These are phyloP conservation scores for Mollisia scopiformis DNA, from an alignment of 2,329 filamentous ascomycete species.

Conservation along the genomic window DNA sequence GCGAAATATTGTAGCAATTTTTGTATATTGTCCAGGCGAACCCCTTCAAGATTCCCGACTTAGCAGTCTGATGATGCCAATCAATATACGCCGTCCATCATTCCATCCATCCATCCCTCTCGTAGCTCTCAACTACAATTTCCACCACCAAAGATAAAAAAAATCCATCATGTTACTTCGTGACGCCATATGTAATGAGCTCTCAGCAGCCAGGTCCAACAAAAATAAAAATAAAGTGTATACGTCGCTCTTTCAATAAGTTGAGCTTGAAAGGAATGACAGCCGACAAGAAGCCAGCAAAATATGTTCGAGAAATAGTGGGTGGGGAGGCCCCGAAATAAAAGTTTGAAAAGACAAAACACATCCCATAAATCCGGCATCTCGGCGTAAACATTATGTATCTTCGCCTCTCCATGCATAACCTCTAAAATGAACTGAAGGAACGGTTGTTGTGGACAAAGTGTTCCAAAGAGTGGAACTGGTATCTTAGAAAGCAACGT, in stretches of 20 bases:
- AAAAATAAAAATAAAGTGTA: no score
- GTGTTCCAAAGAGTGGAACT: conserved; percentile 30
- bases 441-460: conserved; percentile 15
- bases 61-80: background rate
- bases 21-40: background rate
- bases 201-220: no score
- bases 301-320: conserved; percentile 13
- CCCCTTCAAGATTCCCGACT: background rate
- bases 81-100: background rate
- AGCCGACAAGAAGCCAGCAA: conserved; percentile 8
- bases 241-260: conserved; percentile 14
- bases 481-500: conserved; percentile 32
- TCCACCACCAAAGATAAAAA: no score
- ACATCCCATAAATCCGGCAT: conserved; percentile 7
- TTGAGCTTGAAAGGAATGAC: conserved; percentile 19
- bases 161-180: conserved; percentile 22
- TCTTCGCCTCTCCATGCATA: conserved; percentile 14
- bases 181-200: conserved; percentile 15
- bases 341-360: conserved; percentile 6
- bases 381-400: conserved; percentile 8
- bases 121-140: background rate
- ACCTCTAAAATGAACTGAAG: conserved; percentile 19
- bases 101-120: background rate
- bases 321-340: conserved; percentile 1
- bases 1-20: background rate